Evolutionary conservation across 2,329 filamentous ascomycete species (phyloP).

Genomic region (Teratosphaeria pseudoeucalypti): DNA sequence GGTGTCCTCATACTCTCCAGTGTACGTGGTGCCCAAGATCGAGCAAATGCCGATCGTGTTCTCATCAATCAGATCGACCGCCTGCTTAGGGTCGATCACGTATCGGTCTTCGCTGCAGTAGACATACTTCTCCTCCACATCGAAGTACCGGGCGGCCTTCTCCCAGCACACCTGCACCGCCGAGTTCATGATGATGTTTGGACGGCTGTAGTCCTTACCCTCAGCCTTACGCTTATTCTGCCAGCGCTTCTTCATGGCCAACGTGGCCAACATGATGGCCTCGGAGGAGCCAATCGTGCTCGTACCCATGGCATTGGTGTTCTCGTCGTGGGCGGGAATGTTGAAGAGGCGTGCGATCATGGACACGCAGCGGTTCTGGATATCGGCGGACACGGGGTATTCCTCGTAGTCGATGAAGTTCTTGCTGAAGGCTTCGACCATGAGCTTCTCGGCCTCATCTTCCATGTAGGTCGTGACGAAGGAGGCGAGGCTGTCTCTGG

Average conservation of each 20-base stretch:
- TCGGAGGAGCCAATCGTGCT: slow-evolving; percentile 85
- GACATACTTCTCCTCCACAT: slow-evolving; percentile 78
- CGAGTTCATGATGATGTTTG: slow-evolving; percentile 92
- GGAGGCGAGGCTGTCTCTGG: slow-evolving; percentile 59
- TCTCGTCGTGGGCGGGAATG: slow-evolving; percentile 49
- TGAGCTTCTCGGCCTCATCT: slow-evolving; percentile 90
- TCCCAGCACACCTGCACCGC: slow-evolving; percentile 98
- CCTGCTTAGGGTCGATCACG: slow-evolving; percentile 54
- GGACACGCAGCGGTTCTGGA: slow-evolving; percentile 71
- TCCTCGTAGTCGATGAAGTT: slow-evolving; percentile 61
- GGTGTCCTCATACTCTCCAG: slow-evolving; percentile 89
- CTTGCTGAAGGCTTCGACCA: slow-evolving; percentile 83
- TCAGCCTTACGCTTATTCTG: slow-evolving; percentile 73
- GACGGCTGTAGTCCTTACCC: slow-evolving; percentile 68
- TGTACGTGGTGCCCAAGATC: slow-evolving; percentile 89
- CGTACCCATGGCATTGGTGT: slow-evolving; percentile 65
- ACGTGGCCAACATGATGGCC: slow-evolving; percentile 68
- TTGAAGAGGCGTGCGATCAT: slow-evolving; percentile 80
- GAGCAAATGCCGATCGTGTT: slow-evolving; percentile 83
- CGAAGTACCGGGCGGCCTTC: slow-evolving; percentile 52
- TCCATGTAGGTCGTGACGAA: slow-evolving; percentile 99
- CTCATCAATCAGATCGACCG: slow-evolving; percentile 53
- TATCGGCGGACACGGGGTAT: slow-evolving; percentile 41
- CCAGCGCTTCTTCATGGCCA: slow-evolving; percentile 96
- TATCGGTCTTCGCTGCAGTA: slow-evolving; percentile 52